These are phyloP conservation scores for Colletotrichum gloeosporioides DNA, from an alignment of 2,329 filamentous ascomycete genomes.

Conservation along the genomic window DNA sequence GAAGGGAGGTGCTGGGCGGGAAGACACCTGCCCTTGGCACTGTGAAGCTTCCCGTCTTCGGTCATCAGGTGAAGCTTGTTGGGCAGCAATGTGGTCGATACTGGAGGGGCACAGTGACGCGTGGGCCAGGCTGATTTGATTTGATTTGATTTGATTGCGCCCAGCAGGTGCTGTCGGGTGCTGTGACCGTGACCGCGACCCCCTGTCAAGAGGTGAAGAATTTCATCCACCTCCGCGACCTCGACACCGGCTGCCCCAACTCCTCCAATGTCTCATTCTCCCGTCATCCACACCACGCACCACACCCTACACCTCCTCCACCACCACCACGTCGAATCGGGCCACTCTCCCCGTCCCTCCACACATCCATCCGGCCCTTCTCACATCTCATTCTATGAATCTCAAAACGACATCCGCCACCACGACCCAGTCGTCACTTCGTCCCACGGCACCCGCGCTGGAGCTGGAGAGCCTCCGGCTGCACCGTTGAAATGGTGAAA, in stretches of 20 bases:
- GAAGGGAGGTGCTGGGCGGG: not conserved
- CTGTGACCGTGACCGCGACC: not conserved
- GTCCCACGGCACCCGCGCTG: not conserved
- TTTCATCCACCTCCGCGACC: not conserved
- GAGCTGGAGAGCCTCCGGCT: not conserved
- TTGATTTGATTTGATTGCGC: not conserved
- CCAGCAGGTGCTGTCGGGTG: not conserved
- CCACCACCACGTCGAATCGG: not conserved
- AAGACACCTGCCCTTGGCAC: not conserved
- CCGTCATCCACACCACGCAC: not conserved
- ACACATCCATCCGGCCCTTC: not conserved
- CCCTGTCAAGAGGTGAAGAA: not conserved
- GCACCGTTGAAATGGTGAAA: not conserved
- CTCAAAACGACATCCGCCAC: not conserved
- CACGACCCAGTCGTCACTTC: not conserved
- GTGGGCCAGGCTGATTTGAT: not conserved
- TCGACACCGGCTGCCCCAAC: not conserved
- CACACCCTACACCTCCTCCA: not conserved
- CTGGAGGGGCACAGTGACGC: not conserved
- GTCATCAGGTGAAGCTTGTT: not conserved
- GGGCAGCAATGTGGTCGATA: not conserved
- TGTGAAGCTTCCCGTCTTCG: not conserved
- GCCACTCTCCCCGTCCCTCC: not conserved
- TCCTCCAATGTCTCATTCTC: not conserved
- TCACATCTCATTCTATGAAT: not conserved